Percentiles rank a stretch among this genome's conserved stretches.
Conservation (phyloP, 1,284 basidiomycete genomes). For the Cryptococcus amylolentus region DNA sequence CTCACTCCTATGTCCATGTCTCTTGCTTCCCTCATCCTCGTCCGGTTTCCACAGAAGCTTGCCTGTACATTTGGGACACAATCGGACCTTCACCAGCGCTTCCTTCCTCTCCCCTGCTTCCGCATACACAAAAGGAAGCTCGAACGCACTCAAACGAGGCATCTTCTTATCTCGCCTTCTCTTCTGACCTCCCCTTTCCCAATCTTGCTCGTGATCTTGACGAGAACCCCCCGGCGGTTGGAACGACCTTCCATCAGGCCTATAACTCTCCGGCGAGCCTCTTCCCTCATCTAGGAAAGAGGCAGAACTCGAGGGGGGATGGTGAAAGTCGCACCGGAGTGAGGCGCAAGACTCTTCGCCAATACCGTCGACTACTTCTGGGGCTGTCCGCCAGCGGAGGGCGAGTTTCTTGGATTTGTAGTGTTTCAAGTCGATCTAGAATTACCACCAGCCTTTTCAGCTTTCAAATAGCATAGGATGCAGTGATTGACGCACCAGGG, state of each 20-base stretch:
- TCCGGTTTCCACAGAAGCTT: slow-evolving; percentile 82
- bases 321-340: slow-evolving; percentile 71
- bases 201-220: neutral
- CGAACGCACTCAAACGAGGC: slow-evolving; percentile 62
- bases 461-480: neutral
- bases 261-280: too few species aligned
- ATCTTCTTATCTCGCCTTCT: slow-evolving; percentile 8
- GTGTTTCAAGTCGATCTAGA: slow-evolving; percentile 79
- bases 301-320: neutral
- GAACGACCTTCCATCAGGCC: neutral
- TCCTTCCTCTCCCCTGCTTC: slow-evolving; percentile 71
- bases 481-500: slow-evolving; percentile 54
- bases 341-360: slow-evolving; percentile 85
- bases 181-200: slow-evolving; percentile 6
- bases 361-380: slow-evolving; percentile 75
- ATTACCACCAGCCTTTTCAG: neutral
- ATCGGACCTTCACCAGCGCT: slow-evolving; percentile 80
- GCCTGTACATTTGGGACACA: slow-evolving; percentile 70
- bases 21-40: slow-evolving; percentile 52
- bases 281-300: neutral
- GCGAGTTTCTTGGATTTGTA: slow-evolving; percentile 90
- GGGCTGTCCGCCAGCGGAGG: slow-evolving; percentile 84
- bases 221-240: neutral
- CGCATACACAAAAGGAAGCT: slow-evolving; percentile 80
- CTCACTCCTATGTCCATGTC: neutral